Base-by-base conservation (phyloP, 371 early-diverging fungal species). In the Circinella umbellata region DNA sequence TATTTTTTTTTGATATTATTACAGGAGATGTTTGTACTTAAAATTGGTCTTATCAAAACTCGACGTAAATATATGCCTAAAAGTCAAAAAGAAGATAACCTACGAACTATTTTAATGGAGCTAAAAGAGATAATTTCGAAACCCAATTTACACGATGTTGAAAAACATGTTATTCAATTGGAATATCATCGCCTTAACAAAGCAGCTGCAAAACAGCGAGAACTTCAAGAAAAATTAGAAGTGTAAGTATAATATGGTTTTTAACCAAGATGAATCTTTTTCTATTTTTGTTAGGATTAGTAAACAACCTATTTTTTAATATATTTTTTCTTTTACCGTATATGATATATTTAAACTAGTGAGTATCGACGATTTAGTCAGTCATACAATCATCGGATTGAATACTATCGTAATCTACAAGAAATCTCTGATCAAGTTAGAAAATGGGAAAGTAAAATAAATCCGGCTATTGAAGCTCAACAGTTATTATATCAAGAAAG, bases 321-420 rank as follows among this genome's bases (percentile, higher is more conserved):
- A 27, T 27, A 0, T 27, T 27, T 27, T 27, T 27, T 27, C 27
- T 27, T 27, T 2, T 27, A 27, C 27, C 2, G 27, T 27, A 27
- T 2, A 27, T 27, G 27, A 2, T 39, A 35, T 1, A 51, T 42
- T 42, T 42, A 42, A 9, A 57, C 37, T 53, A 75, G 71, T 64
- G 87, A 77, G 54, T 66, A 81, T 27, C 68, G 75, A 6, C 69
- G 69, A 20, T 68, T 88, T 1, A 74, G 69, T 36, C 77, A 77
- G 4, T 39, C 78, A 3, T 73, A 73, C 46, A 82, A 82, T 63
- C 64, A 79, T 13, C 86, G 90, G 8, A 82, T 88, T 17, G 83
- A 79, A 15, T 91, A 89, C 69, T 91, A 82, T 64, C 74, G 80
- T 9, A 77, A 79, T 13, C 79, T 91, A 3, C 90, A 92, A 70